phyloP scores from a whole-genome alignment of 805 yeast genomes.

The Zygosaccharomyces rouxii region DNA sequence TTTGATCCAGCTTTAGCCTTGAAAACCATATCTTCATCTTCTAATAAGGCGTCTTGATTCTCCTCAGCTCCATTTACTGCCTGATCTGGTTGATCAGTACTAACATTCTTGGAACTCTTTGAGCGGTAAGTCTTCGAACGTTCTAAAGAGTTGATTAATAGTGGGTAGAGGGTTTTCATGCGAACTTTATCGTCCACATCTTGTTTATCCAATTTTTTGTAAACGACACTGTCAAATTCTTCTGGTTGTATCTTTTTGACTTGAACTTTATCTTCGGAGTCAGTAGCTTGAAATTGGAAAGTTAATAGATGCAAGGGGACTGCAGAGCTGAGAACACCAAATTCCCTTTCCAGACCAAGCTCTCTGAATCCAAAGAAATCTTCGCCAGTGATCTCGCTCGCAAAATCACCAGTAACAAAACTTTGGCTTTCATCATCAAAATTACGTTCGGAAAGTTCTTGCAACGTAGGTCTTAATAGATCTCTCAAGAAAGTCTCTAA shows the following conservation, averaged over 20 bases:
- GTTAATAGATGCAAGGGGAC: conserved; percentile 81
- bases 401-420: conserved; percentile 90
- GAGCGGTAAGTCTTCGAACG: conserved; percentile 42
- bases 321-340: conserved; percentile 74
- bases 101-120: conserved; percentile 42
- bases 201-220: conserved; percentile 48
- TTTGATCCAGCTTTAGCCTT: conserved; percentile 63
- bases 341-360: conserved; percentile 87
- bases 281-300: conserved; percentile 55
- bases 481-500: conserved; percentile 72
- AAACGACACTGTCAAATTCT: conserved; percentile 56
- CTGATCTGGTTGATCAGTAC: conserved; percentile 25
- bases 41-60: conserved; percentile 50
- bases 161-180: conserved; percentile 54
- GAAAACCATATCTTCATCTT: conserved; percentile 81
- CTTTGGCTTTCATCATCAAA: conserved; percentile 91
- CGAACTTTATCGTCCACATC: conserved; percentile 45
- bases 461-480: conserved; percentile 71
- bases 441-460: conserved; percentile 68
- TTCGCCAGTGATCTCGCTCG: conserved; percentile 82
- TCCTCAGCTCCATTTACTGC: conserved; percentile 24
- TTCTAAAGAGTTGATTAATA: conserved; percentile 41
- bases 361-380: conserved; percentile 97
- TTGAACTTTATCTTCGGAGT: conserved; percentile 53
- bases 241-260: conserved; percentile 54